Evolutionary conservation across 352 stramenopile species (phyloP).

Genomic region (Blastocystis sp.): DNA sequence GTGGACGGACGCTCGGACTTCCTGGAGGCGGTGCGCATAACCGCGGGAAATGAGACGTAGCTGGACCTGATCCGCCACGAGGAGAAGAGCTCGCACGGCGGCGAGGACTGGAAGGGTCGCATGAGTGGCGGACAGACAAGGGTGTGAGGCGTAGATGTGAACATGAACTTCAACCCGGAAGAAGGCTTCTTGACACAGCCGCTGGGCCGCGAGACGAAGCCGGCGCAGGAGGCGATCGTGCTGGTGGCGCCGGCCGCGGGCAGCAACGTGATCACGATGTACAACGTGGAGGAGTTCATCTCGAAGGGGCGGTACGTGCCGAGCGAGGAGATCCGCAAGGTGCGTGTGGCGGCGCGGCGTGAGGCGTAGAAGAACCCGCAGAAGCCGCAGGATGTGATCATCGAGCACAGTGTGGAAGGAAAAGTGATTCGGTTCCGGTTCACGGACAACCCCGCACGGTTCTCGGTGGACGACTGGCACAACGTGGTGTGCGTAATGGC

Average conservation of each 20-base stretch:
- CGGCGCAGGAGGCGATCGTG: slow-evolving; percentile 51
- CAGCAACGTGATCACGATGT: slow-evolving; percentile 66
- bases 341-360: not conserved
- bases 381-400: slow-evolving; percentile 45
- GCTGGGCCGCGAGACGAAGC: not conserved
- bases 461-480: slow-evolving; percentile 23
- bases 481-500: slow-evolving; percentile 57
- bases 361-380: slow-evolving; percentile 26
- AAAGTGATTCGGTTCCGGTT: slow-evolving; percentile 50
- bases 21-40: slow-evolving; percentile 11
- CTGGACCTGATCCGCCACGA: slow-evolving; percentile 44
- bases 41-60: not conserved
- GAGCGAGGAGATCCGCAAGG: slow-evolving; percentile 48
- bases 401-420: slow-evolving; percentile 2
- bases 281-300: slow-evolving; percentile 65
- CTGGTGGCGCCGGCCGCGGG: slow-evolving; percentile 44
- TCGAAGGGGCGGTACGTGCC: slow-evolving; percentile 29
- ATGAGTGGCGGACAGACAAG: slow-evolving; percentile 21
- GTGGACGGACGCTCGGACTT: slow-evolving; percentile 37
- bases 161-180: slow-evolving; percentile 45
- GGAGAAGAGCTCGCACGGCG: not conserved
- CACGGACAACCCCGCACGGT: slow-evolving; percentile 28
- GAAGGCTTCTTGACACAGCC: slow-evolving; percentile 55
- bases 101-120: slow-evolving; percentile 46
- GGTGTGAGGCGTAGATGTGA: slow-evolving; percentile 9